phyloP scores from a whole-genome alignment of 1,139 yeast species.

The Hyphopichia fennica region DNA sequence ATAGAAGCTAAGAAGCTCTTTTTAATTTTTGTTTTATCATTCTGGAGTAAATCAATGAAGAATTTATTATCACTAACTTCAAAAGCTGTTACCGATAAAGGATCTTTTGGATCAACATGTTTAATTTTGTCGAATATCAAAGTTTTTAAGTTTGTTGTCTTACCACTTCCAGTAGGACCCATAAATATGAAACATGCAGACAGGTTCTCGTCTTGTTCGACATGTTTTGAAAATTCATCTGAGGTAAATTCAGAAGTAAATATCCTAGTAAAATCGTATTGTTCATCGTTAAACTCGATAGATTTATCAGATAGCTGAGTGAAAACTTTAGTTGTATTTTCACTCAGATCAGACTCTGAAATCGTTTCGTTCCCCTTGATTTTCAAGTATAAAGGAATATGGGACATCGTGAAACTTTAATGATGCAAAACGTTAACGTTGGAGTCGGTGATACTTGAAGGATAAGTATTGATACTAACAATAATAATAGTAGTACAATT shows the following conservation, averaged over 20 bases:
- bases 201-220: background rate
- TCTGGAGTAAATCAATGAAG: slow-evolving; percentile 26
- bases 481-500: too few relatives aligned
- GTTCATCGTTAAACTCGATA: slow-evolving; percentile 19
- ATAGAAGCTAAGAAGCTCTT: slow-evolving; percentile 4
- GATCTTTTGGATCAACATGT: slow-evolving; percentile 1
- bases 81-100: slow-evolving; percentile 23
- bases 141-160: slow-evolving; percentile 27
- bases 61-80: slow-evolving; percentile 29
- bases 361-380: slow-evolving; percentile 14
- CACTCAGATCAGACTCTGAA: background rate
- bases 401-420: background rate
- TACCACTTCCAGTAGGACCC: slow-evolving; percentile 38
- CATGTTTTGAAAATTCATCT: slow-evolving; percentile 1
- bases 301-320: slow-evolving; percentile 12
- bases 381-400: slow-evolving; percentile 25
- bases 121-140: slow-evolving; percentile 11
- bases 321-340: slow-evolving; percentile 8
- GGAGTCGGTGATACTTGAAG: too few relatives aligned
- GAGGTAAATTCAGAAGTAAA: slow-evolving; percentile 6
- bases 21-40: slow-evolving; percentile 9
- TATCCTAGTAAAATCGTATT: slow-evolving; percentile 22
- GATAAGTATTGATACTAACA: too few relatives aligned
- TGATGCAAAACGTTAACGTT: too few relatives aligned
- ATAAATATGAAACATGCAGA: slow-evolving; percentile 21